phyloP scores from a whole-genome alignment of 768 basidiomycete species.

The Rhodotorula taiwanensis region DNA sequence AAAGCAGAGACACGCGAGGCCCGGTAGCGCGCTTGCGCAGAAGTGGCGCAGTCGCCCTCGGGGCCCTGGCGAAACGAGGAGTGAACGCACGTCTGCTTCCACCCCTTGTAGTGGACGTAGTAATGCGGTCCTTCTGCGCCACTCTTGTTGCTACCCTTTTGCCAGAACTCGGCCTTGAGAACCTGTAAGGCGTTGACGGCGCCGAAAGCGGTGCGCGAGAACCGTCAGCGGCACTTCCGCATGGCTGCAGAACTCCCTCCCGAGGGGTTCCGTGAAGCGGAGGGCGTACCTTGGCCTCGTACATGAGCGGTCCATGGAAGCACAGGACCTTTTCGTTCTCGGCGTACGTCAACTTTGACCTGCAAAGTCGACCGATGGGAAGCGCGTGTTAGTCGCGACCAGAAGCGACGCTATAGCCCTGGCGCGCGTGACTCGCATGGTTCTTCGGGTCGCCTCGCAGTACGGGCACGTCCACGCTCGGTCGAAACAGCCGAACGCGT shows the following conservation, averaged over 20 bases:
- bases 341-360: constrained; percentile 47
- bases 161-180: constrained; percentile 31
- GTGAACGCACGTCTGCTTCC: constrained; percentile 80
- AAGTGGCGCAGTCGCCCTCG: neutral
- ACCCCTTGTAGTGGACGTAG: constrained; percentile 97
- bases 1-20: no score
- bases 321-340: constrained; percentile 77
- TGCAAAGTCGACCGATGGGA: no score
- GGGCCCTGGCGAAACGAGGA: neutral
- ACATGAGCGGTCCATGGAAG: constrained; percentile 90
- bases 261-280: neutral
- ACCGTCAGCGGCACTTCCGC: neutral
- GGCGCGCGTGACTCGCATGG: no score
- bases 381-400: no score
- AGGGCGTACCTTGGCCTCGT: constrained; percentile 69
- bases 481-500: no score
- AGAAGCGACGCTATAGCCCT: no score
- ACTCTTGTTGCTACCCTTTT: constrained; percentile 20
- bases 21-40: no score
- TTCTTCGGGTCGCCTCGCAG: no score
- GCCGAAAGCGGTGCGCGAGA: neutral
- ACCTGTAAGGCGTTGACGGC: constrained; percentile 11
- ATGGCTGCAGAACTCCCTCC: no score
- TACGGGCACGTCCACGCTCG: no score
- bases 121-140: constrained; percentile 64